Conservation (phyloP, 148 eudicot genomes). For the Persicaria maculosa region DNA sequence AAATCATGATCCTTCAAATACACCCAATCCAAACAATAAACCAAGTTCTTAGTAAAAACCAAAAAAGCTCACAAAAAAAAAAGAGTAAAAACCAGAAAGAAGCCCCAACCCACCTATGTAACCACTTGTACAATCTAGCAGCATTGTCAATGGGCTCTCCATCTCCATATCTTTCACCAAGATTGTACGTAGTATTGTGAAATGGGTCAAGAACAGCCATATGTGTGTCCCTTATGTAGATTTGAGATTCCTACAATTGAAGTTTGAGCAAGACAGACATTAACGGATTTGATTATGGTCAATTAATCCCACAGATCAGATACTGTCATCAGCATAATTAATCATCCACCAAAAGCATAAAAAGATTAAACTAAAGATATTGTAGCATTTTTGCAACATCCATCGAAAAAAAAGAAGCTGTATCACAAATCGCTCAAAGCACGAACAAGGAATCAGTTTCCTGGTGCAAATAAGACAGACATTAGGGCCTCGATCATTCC, state of each 20-base stretch:
- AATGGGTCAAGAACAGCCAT: no score
- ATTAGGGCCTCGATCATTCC: no score
- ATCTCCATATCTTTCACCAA: constrained; percentile 65
- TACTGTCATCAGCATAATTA: constrained; percentile 66
- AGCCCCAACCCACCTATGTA: constrained; percentile 41
- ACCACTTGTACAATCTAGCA: constrained; percentile 95
- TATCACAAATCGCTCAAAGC: no score
- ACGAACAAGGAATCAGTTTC: no score
- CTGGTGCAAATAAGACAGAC: no score
- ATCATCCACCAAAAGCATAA: background rate
- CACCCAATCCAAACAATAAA: background rate
- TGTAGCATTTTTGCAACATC: no score
- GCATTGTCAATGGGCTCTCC: constrained; percentile 99
- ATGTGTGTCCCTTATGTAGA: background rate
- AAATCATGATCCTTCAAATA: background rate
- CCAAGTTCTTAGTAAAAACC: background rate
- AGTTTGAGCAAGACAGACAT: no score
- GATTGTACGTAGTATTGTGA: constrained; percentile 6
- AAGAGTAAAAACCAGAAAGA: background rate
- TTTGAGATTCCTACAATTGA: no score
- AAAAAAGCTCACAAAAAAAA: no score
- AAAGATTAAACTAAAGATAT: background rate
- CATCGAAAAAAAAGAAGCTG: no score
- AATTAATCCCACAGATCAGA: background rate
- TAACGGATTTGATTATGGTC: no score